phyloP scores from a whole-genome alignment of 179 eudicot genomes.

The Corrigiola litoralis region DNA sequence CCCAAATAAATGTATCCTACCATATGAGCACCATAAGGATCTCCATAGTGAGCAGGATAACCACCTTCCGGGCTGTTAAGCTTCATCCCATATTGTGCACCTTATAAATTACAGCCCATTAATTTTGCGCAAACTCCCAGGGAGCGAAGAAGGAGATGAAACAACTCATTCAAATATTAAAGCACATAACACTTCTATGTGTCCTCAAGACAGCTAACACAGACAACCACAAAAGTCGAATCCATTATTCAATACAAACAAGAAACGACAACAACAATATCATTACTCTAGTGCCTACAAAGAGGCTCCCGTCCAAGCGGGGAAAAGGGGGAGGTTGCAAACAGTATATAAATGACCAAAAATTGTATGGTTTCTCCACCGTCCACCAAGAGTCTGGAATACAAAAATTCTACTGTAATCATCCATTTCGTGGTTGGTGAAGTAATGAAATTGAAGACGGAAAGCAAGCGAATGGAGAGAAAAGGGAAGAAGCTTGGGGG shows the following conservation, averaged over 20 bases:
- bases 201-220: background rate
- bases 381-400: background rate
- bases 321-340: background rate
- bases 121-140: conserved; percentile 13
- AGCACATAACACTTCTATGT: background rate
- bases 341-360: background rate
- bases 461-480: background rate
- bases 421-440: background rate
- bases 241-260: background rate
- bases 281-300: too few species aligned
- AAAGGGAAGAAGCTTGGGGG: background rate
- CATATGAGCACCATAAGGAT: conserved; percentile 68
- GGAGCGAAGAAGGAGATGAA: background rate
- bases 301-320: background rate
- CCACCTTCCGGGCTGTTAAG: conserved; percentile 54
- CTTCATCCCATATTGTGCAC: conserved; percentile 73
- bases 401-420: background rate
- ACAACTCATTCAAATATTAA: background rate
- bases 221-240: background rate
- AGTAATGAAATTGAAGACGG: background rate
- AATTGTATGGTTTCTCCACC: background rate
- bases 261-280: background rate
- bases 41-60: conserved; percentile 63
- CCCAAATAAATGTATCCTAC: conserved; percentile 34
- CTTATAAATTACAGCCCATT: conserved; percentile 35